Conservation (phyloP, 1,139 yeast genomes). For the Scheffersomyces titani region DNA sequence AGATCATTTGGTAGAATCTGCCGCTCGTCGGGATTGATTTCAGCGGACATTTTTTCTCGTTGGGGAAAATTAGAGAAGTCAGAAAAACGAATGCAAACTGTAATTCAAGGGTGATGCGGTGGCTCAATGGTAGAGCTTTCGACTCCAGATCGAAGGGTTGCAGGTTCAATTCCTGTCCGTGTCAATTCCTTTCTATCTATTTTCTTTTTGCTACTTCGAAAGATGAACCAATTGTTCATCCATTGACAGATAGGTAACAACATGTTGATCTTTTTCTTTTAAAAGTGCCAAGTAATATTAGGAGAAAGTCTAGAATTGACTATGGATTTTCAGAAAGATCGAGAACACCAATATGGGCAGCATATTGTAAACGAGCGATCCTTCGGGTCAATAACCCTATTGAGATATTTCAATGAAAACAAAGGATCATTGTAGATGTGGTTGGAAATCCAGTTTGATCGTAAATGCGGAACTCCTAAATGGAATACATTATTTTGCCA, state of each 20-base stretch:
- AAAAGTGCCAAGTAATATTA: neutral
- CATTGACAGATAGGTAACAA: neutral
- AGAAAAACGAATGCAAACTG: too few relatives aligned
- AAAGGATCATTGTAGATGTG: neutral
- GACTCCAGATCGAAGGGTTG: slow-evolving; percentile 77
- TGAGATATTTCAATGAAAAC: neutral
- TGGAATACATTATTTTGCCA: neutral
- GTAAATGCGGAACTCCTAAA: neutral
- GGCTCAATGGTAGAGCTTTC: slow-evolving; percentile 94
- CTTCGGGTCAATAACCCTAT: neutral
- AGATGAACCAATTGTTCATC: too few relatives aligned
- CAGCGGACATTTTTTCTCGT: too few relatives aligned
- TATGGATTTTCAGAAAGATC: neutral
- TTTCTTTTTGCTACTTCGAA: slow-evolving; percentile 3
- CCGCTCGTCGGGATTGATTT: too few relatives aligned
- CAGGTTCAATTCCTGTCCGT: slow-evolving; percentile 27
- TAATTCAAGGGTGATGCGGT: slow-evolving; percentile 47
- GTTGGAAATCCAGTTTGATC: neutral
- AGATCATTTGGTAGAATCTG: too few relatives aligned
- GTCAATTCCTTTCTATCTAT: slow-evolving; percentile 12
- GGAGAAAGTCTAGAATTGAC: neutral
- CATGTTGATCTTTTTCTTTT: too few relatives aligned
- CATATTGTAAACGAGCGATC: too few relatives aligned
- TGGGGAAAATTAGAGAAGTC: too few relatives aligned
- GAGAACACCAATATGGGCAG: neutral